Conservation (phyloP, 805 yeast species). For the Wickerhamomyces xylosicus region DNA sequence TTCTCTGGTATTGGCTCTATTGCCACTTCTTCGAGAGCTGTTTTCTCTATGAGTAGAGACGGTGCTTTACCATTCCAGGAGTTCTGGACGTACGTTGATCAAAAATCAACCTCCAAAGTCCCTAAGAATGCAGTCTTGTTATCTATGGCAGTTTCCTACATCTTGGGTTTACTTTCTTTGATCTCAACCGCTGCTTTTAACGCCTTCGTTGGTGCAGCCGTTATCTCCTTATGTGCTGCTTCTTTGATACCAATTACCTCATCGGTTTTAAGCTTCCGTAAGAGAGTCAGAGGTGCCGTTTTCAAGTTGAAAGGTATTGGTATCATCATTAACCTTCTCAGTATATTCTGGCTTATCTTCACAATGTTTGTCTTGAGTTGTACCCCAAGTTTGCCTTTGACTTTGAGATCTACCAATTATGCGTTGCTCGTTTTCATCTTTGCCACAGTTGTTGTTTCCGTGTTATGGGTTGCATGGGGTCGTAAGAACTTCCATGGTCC, state of each 20-base stretch:
- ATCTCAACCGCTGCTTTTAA: slow-evolving; percentile 68
- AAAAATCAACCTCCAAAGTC: slow-evolving; percentile 40
- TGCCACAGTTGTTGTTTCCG: slow-evolving; percentile 36
- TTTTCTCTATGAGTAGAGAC: slow-evolving; percentile 75
- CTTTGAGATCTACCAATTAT: slow-evolving; percentile 30
- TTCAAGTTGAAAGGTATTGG: slow-evolving; percentile 55
- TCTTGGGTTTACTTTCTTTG: slow-evolving; percentile 55
- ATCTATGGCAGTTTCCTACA: slow-evolving; percentile 50
- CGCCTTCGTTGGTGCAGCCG: slow-evolving; percentile 79
- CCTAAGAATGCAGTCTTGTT: slow-evolving; percentile 63
- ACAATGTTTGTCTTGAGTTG: slow-evolving; percentile 55
- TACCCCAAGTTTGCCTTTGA: slow-evolving; percentile 56
- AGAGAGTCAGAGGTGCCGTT: slow-evolving; percentile 56
- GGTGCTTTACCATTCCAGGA: slow-evolving; percentile 63
- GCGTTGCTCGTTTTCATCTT: slow-evolving; percentile 53
- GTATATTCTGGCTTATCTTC: slow-evolving; percentile 49
- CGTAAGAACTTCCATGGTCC: slow-evolving; percentile 55
- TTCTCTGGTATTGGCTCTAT: slow-evolving; percentile 75
- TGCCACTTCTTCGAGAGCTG: slow-evolving; percentile 76
- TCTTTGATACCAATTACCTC: slow-evolving; percentile 66
- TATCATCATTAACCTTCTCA: slow-evolving; percentile 47
- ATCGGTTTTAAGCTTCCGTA: slow-evolving; percentile 48
- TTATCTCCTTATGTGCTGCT: slow-evolving; percentile 62
- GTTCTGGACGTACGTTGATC: slow-evolving; percentile 57
- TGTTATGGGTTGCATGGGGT: slow-evolving; percentile 54